Base-by-base conservation (phyloP, 2,329 filamentous ascomycete genomes). In the Fusarium drepaniforme region DNA sequence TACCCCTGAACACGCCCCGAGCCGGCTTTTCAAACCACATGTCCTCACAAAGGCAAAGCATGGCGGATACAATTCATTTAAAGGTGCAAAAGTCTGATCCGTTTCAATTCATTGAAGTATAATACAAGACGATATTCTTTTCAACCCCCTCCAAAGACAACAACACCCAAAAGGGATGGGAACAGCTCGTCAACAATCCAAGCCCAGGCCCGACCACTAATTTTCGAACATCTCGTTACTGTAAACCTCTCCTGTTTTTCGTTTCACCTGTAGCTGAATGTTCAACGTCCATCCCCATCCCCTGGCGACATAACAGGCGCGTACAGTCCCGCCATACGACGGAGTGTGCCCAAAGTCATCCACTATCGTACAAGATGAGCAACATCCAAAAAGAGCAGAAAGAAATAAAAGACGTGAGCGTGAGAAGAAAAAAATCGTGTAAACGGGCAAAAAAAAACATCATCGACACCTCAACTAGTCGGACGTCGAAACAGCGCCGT, bases 401-500 rank as follows among this genome's bases (percentile, higher is more conserved):
- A 62, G 18, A 38, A 56, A 59, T 21, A 28, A 64, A 68, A 74
- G 11, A 60, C 57, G 46, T 56, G 44, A 65, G 23, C 37, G 40
- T 13, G 25, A 40, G 60, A 53, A 40, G 60, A 15, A 42, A 37
- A 58, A 59, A 64, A 66, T 46, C 46, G 42, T 49, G n/a, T 49
- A 21, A 53, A 51, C 21, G 61, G 72, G 61, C 58, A 28, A 28
- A 23, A 70, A 49, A 57, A 70, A 70, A 58, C 66, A 67, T 61
- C 37, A 53, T 38, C 51, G 67, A 51, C 61, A 28, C 46, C 25
- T 58, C 49, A 64, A 71, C 61, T 72, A 72, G 28, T 78, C 66
- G 51, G 75, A 77, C 53, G 66, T 46, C 44, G 74, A 74, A 23
- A 79, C 66, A 37, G 79, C 78, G n/a, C 81, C 82, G 37, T 78